These are phyloP conservation scores for Lepiota brunneoincarnata DNA, from an alignment of 768 basidiomycete genomes.

Conservation along the genomic window DNA sequence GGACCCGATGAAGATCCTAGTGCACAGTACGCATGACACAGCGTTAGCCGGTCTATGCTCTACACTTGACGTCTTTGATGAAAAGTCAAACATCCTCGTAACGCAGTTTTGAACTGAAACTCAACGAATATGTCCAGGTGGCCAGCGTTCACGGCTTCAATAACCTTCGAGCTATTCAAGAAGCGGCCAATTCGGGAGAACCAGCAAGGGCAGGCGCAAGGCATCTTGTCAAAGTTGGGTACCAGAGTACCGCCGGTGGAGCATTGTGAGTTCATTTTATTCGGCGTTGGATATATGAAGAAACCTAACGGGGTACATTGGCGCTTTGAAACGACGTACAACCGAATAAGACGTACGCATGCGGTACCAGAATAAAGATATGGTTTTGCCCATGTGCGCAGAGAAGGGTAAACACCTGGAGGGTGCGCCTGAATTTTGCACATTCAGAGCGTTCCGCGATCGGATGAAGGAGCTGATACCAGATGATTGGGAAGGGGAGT, in stretches of 20 bases:
- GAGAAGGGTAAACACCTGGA: slow-evolving; percentile 64
- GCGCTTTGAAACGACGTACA: background rate
- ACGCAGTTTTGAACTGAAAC: background rate
- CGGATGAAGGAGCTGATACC: slow-evolving; percentile 67
- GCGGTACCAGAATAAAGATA: slow-evolving; percentile 69
- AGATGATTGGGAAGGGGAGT: slow-evolving; percentile 63
- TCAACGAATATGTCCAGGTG: slow-evolving; percentile 39
- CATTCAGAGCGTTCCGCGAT: slow-evolving; percentile 57
- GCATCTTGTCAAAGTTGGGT: slow-evolving; percentile 36
- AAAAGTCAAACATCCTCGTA: slow-evolving; percentile 40
- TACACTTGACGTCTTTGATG: slow-evolving; percentile 72
- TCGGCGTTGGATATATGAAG: background rate
- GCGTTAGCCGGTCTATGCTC: slow-evolving; percentile 59
- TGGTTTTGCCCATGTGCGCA: slow-evolving; percentile 64
- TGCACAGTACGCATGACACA: slow-evolving; percentile 74
- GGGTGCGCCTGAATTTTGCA: slow-evolving; percentile 74
- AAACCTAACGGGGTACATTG: background rate
- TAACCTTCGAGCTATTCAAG: slow-evolving; percentile 76
- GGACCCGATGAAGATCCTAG: slow-evolving; percentile 59
- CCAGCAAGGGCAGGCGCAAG: slow-evolving; percentile 29
- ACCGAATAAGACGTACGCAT: slow-evolving; percentile 58
- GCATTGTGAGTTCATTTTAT: slow-evolving; percentile 25
- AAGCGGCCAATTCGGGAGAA: slow-evolving; percentile 9
- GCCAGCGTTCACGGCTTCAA: slow-evolving; percentile 72
- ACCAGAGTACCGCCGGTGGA: slow-evolving; percentile 14